Conservation (phyloP, 108 stramenopile species). For the Pseudonitzschia pungens region DNA sequence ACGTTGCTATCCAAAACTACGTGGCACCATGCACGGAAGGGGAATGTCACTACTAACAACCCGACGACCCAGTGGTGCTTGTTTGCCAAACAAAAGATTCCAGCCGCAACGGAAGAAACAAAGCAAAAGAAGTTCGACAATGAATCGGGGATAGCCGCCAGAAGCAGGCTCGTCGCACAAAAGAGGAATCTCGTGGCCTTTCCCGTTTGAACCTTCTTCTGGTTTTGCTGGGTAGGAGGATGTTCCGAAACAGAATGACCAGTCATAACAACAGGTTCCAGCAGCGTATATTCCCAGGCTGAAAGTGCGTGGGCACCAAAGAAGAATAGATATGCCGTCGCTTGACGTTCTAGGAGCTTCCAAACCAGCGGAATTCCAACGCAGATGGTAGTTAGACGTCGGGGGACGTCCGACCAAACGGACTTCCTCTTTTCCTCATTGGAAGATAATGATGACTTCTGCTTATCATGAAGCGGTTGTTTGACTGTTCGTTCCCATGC, state of each 20-base stretch:
- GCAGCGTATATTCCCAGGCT: slow-evolving; percentile 26
- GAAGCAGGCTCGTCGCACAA: slow-evolving; percentile 19
- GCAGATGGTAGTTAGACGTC: slow-evolving; percentile 64
- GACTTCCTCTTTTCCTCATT: slow-evolving; percentile 15
- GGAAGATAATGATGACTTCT: neutral
- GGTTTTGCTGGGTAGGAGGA: neutral
- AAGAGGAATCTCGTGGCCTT: slow-evolving; percentile 18
- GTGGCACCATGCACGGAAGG: slow-evolving; percentile 59
- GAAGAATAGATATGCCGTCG: slow-evolving; percentile 59
- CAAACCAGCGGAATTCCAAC: slow-evolving; percentile 73
- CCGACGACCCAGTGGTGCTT: slow-evolving; percentile 58
- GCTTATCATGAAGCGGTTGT: too few species aligned
- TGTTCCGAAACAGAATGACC: neutral
- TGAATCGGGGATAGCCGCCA: slow-evolving; percentile 18
- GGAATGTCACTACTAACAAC: slow-evolving; percentile 56
- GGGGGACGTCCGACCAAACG: slow-evolving; percentile 62
- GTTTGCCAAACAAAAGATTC: slow-evolving; percentile 20
- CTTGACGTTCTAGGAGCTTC: slow-evolving; percentile 37
- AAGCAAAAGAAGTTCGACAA: slow-evolving; percentile 12
- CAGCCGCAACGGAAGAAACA: slow-evolving; percentile 12
- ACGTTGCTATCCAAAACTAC: slow-evolving; percentile 8
- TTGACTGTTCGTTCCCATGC: too few species aligned
- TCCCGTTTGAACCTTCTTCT: slow-evolving; percentile 5
- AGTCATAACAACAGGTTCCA: slow-evolving; percentile 25
- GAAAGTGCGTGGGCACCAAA: slow-evolving; percentile 32